Evolutionary conservation across 2,329 filamentous ascomycete species (phyloP), one percentile per base, ranked within the genome.

Genomic region (Balansia obtecta): DNA sequence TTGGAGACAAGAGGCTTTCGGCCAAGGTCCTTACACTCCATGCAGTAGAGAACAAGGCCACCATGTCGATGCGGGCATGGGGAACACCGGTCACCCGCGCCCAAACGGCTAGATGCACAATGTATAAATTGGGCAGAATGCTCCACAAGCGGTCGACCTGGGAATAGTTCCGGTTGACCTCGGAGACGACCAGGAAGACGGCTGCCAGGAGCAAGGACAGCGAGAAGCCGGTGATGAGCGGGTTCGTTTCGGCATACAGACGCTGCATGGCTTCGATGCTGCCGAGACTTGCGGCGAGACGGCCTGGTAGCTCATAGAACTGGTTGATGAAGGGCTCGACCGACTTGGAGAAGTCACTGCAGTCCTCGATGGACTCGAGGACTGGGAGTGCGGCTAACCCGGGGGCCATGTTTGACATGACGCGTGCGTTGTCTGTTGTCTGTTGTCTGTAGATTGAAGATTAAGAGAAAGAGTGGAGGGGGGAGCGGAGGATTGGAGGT

Each of bases 111-210:
- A 87, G 93, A 67, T 98, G 90, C 6, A 82, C 76, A 63, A 93
- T 85, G 68, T 95, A 97, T 47, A 95, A 62, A 8, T 87, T 84
- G 1, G 93, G 93, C 47, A 98, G 70, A 53, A 98, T 74, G 63
- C 88, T 93, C 93, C 93, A 98, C 59, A 85, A 71, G 46, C 93
- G 82, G 66, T 98, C 93, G 41, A 98, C 84, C 68, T 98, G 93
- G n/a, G 90, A 96, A 66, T 90, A 96, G 67, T 98, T 98, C 61
- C 78, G 79, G 69, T 94, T 97, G 70, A 88, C 68, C 67, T 97
- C 91, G 1, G 89, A 87, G 5, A 82, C 71, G 33, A 91, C 61
- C 22, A 95, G 71, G 60, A 94, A 86, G 30, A 93, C 61, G 5
- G 76, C 76, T 1, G 81, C 81, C n/a, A 95, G 66, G 40, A 81